phyloP scores from a whole-genome alignment of 208 protist species.

The Leishmania martiniquensis region DNA sequence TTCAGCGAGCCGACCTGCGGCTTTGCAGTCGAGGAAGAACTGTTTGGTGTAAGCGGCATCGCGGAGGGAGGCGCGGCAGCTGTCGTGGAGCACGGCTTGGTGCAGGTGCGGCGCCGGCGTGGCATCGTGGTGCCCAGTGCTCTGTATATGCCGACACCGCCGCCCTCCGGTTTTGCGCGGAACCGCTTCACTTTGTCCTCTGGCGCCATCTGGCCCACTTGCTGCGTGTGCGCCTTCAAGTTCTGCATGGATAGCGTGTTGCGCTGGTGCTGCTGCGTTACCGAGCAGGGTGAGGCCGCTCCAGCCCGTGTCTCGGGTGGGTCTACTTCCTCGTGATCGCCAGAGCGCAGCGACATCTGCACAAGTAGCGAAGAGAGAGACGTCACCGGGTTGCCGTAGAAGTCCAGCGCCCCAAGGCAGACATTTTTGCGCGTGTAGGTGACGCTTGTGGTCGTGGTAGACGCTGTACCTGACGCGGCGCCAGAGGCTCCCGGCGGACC shows the following conservation, averaged over 20 bases:
- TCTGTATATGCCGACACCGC: not conserved
- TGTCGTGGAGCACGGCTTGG: not conserved
- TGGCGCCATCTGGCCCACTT: conserved; percentile 27
- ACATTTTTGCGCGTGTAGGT: conserved; percentile 41
- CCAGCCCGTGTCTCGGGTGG: conserved; percentile 1
- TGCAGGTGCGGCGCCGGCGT: conserved; percentile 12
- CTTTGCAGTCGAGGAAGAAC: not conserved
- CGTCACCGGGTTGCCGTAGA: conserved; percentile 32
- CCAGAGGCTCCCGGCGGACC: not conserved
- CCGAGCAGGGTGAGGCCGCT: conserved; percentile 1
- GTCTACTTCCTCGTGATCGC: conserved; percentile 28
- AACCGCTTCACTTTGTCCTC: conserved; percentile 39
- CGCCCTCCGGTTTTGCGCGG: conserved; percentile 9
- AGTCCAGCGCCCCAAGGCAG: conserved; percentile 28
- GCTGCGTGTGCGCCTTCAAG: conserved; percentile 35
- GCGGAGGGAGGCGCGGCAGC: not conserved
- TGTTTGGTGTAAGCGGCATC: not conserved
- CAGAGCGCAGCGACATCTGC: conserved; percentile 29
- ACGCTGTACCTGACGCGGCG: conserved; percentile 18
- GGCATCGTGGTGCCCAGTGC: not conserved
- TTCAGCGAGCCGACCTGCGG: conserved; percentile 34
- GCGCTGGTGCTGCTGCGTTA: conserved; percentile 15
- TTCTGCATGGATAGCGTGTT: conserved; percentile 40
- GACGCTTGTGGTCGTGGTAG: conserved; percentile 26
- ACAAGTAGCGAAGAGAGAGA: conserved; percentile 35